A percentile compares a stretch with the other conserved stretches of the same genome.
Evolutionary conservation across 768 basidiomycete species (phyloP).

Genomic region (Podaxis carcinomalis): DNA sequence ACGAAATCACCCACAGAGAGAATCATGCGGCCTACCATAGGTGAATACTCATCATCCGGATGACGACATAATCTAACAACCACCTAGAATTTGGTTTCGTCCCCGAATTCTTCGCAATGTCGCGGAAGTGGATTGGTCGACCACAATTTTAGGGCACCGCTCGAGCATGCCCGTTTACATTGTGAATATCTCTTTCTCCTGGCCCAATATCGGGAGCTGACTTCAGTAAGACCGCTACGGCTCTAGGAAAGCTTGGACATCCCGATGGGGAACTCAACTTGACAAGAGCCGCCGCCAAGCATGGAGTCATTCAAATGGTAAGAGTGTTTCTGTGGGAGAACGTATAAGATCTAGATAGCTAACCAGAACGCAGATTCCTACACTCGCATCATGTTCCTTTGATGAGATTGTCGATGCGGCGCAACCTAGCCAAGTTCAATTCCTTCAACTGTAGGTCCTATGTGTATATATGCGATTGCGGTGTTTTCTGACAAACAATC

Average conservation of each 20-base stretch:
- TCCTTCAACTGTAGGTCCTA: slow-evolving; percentile 70
- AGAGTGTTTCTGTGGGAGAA: background rate
- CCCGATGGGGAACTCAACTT: slow-evolving; percentile 92
- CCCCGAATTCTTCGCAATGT: slow-evolving; percentile 85
- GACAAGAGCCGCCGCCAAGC: slow-evolving; percentile 83
- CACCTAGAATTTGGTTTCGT: slow-evolving; percentile 80
- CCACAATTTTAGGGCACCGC: slow-evolving; percentile 72
- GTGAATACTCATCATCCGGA: slow-evolving; percentile 27
- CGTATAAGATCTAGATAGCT: background rate
- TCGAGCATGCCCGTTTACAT: slow-evolving; percentile 72
- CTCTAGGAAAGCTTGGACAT: slow-evolving; percentile 93
- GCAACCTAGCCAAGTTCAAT: slow-evolving; percentile 72
- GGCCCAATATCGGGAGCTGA: background rate
- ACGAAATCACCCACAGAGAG: slow-evolving; percentile 87
- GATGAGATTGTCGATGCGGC: slow-evolving; percentile 93
- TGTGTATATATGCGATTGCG: background rate
- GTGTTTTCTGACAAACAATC: background rate
- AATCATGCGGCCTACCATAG: slow-evolving; percentile 92
- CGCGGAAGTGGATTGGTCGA: slow-evolving; percentile 80
- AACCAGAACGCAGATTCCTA: slow-evolving; percentile 67
- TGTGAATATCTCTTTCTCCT: slow-evolving; percentile 15
- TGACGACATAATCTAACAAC: slow-evolving; percentile 1
- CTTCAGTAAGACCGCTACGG: slow-evolving; percentile 59
- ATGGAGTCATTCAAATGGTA: slow-evolving; percentile 47
- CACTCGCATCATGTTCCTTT: slow-evolving; percentile 92